These are phyloP conservation scores for Meira miltonrushii DNA, from an alignment of 1,284 basidiomycete species.

Conservation along the genomic window DNA sequence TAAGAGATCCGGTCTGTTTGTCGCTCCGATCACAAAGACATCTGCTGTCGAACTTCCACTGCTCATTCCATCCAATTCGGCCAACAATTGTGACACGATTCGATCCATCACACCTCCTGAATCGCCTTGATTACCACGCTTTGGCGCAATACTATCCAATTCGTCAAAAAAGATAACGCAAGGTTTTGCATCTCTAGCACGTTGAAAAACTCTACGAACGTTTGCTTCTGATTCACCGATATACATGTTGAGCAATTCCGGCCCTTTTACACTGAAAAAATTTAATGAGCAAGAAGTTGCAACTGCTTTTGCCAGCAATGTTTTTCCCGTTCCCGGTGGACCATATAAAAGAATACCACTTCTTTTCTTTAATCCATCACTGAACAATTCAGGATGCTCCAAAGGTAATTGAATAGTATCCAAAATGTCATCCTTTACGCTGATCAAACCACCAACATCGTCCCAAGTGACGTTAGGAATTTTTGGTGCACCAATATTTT, in stretches of 20 bases:
- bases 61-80: slow-evolving; percentile 56
- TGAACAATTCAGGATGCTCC: slow-evolving; percentile 88
- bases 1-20: slow-evolving; percentile 55
- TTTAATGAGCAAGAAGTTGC: slow-evolving; percentile 60
- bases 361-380: slow-evolving; percentile 87
- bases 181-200: slow-evolving; percentile 55
- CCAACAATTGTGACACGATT: slow-evolving; percentile 55
- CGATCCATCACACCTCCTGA: slow-evolving; percentile 57
- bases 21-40: slow-evolving; percentile 57
- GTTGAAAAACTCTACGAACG: slow-evolving; percentile 55
- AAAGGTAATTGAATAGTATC: slow-evolving; percentile 95
- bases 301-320: slow-evolving; percentile 60
- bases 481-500: slow-evolving; percentile 90
- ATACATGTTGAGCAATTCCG: slow-evolving; percentile 57
- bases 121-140: slow-evolving; percentile 56
- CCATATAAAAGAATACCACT: slow-evolving; percentile 58
- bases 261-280: slow-evolving; percentile 57
- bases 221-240: slow-evolving; percentile 57
- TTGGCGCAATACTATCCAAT: slow-evolving; percentile 56
- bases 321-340: slow-evolving; percentile 56
- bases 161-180: slow-evolving; percentile 58
- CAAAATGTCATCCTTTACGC: slow-evolving; percentile 86
- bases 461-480: slow-evolving; percentile 97
- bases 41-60: slow-evolving; percentile 29
- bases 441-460: slow-evolving; percentile 85